Percentiles rank a stretch among this genome's conserved stretches.
Evolutionary conservation across 2,329 filamentous ascomycete genomes (phyloP).

Genomic region (Fusarium clavum): DNA sequence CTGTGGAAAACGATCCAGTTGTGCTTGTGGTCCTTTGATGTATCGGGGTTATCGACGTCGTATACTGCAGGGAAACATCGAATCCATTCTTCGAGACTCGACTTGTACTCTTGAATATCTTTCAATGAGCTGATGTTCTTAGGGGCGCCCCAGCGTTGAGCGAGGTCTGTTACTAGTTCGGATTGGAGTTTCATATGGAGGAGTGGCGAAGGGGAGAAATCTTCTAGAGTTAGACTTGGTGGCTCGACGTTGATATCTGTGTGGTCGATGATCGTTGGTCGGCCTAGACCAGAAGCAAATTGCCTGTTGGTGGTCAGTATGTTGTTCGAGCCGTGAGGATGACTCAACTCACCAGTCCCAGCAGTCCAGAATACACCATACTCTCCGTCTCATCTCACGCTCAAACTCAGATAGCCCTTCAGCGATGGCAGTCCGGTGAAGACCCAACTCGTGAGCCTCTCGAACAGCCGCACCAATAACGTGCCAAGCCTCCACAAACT

Average conservation of each 20-base stretch:
- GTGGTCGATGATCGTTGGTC: conserved; percentile 52
- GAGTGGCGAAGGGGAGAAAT: conserved; percentile 49
- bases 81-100: conserved; percentile 56
- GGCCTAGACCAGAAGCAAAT: conserved; percentile 49
- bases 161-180: conserved; percentile 47
- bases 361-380: conserved; percentile 52
- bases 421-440: conserved; percentile 46
- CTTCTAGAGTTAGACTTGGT: conserved; percentile 51
- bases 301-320: conserved; percentile 46
- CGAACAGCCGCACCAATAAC: conserved; percentile 50
- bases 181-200: conserved; percentile 53
- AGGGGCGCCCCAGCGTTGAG: conserved; percentile 44
- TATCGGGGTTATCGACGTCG: conserved; percentile 54
- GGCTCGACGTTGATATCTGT: conserved; percentile 48
- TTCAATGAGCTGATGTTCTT: conserved; percentile 45
- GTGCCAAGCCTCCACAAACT: conserved; percentile 52
- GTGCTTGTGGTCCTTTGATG: conserved; percentile 53
- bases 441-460: conserved; percentile 50
- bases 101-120: conserved; percentile 49
- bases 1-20: conserved; percentile 60
- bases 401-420: conserved; percentile 49
- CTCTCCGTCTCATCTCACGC: conserved; percentile 50
- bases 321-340: too few species aligned
- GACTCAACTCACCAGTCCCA: conserved; percentile 52
- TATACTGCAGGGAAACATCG: conserved; percentile 56